Evolutionary conservation across 1,139 yeast genomes (phyloP).

Genomic region (Lizanozyma gosingica): DNA sequence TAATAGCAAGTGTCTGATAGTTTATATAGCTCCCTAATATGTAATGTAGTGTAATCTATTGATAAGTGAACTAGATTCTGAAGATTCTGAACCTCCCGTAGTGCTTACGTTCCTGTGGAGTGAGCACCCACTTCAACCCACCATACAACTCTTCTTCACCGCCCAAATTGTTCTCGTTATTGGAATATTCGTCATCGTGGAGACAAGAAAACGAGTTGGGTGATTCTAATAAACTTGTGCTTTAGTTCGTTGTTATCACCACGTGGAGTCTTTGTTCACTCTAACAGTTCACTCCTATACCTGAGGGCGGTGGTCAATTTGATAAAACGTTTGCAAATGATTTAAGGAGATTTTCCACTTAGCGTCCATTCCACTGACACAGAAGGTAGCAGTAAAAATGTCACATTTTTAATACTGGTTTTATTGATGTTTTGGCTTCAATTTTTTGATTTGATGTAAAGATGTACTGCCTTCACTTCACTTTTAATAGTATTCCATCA

Average conservation of each 20-base stretch:
- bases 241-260: slow-evolving; percentile 61
- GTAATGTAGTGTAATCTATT: neutral
- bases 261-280: slow-evolving; percentile 58
- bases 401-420: too few species aligned
- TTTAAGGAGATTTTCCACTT: too few species aligned
- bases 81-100: slow-evolving; percentile 45
- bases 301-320: too few species aligned
- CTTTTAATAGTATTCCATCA: too few species aligned
- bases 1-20: neutral
- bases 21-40: too few species aligned
- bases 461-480: too few species aligned
- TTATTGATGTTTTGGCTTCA: too few species aligned
- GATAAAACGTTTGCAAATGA: too few species aligned
- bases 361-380: too few species aligned
- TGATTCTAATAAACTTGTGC: slow-evolving; percentile 69
- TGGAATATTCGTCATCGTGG: slow-evolving; percentile 64
- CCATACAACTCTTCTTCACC: slow-evolving; percentile 36
- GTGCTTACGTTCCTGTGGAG: slow-evolving; percentile 63
- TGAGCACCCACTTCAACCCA: slow-evolving; percentile 71
- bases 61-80: slow-evolving; percentile 11
- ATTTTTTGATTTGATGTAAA: too few species aligned
- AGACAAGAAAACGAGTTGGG: slow-evolving; percentile 79
- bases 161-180: slow-evolving; percentile 7
- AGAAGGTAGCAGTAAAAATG: too few species aligned
- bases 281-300: slow-evolving; percentile 73